Evolutionary conservation across 2,329 filamentous ascomycete genomes (phyloP).

Genomic region (Aureobasidium sp.): DNA sequence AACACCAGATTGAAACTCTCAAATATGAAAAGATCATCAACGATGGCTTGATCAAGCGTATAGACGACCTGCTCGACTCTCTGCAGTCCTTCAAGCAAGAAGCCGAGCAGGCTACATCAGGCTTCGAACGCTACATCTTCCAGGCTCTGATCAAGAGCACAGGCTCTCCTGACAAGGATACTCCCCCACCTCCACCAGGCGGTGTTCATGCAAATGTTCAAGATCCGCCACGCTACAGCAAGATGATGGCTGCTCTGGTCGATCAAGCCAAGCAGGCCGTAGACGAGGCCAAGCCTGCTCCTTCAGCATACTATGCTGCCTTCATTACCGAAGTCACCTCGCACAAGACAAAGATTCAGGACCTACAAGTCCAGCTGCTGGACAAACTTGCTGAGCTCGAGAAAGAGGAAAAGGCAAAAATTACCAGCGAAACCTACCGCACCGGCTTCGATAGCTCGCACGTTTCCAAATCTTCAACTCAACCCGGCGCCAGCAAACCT

Average conservation of each 20-base stretch:
- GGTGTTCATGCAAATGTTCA: conserved; percentile 70
- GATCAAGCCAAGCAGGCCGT: conserved; percentile 87
- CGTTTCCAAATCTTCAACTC: conserved; percentile 50
- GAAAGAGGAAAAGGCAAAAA: conserved; percentile 77
- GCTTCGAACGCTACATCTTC: conserved; percentile 78
- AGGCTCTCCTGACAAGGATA: conserved; percentile 60
- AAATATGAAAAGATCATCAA: conserved; percentile 93
- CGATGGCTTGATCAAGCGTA: conserved; percentile 77
- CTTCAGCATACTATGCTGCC: conserved; percentile 54
- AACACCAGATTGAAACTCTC: conserved; percentile 79
- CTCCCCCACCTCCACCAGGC: conserved; percentile 67
- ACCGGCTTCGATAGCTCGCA: conserved; percentile 86
- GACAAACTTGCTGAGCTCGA: conserved; percentile 72
- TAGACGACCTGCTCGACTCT: conserved; percentile 66
- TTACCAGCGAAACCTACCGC: conserved; percentile 83
- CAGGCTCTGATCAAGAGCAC: conserved; percentile 78
- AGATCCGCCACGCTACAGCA: conserved; percentile 75
- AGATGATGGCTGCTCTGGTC: conserved; percentile 96
- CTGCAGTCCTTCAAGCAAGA: conserved; percentile 62
- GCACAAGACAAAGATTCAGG: conserved; percentile 70
- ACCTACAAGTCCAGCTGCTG: conserved; percentile 66
- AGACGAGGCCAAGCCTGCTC: conserved; percentile 59
- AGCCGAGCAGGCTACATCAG: conserved; percentile 49
- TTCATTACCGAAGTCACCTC: conserved; percentile 71
- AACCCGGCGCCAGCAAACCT: conserved; percentile 18